Evolutionary conservation across 371 early-diverging fungal species (phyloP).

Genomic region (Syncephalastrum sp.): DNA sequence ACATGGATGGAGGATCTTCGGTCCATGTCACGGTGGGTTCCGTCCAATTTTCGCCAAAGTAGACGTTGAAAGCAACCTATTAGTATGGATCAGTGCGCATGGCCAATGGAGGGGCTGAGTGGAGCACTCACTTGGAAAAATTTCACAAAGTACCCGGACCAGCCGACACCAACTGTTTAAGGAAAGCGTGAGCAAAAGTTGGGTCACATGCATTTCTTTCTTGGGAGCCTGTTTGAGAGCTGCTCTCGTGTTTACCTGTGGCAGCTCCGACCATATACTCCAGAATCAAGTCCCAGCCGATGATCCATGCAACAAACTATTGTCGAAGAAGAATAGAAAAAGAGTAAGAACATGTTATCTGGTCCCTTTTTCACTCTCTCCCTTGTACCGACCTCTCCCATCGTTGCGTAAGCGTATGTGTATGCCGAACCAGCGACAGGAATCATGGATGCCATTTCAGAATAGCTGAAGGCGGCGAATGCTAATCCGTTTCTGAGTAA

Average conservation of each 20-base stretch:
- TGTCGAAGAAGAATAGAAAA: not conserved
- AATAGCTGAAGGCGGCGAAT: conserved; percentile 77
- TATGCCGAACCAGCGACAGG: conserved; percentile 86
- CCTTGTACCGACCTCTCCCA: conserved; percentile 61
- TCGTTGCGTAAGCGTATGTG: conserved; percentile 80
- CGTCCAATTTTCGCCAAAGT: conserved; percentile 52
- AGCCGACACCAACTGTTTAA: conserved; percentile 57
- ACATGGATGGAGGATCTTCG: conserved; percentile 38
- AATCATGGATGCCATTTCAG: conserved; percentile 82
- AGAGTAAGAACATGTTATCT: not conserved
- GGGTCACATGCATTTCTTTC: too few relatives aligned
- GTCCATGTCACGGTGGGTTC: conserved; percentile 63
- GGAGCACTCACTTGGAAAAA: conserved; percentile 40
- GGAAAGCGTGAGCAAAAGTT: not conserved
- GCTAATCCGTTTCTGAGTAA: conserved; percentile 17
- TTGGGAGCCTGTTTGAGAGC: too few relatives aligned
- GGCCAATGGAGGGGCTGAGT: too few relatives aligned
- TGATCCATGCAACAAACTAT: conserved; percentile 73
- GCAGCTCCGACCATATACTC: conserved; percentile 84
- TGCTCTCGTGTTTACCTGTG: conserved; percentile 36
- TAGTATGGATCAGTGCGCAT: conserved; percentile 12
- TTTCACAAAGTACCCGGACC: conserved; percentile 75
- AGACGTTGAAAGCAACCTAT: conserved; percentile 50
- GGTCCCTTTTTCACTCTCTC: not conserved
- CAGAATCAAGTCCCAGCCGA: conserved; percentile 83